Base-by-base conservation (phyloP, 257 asterid genomes). In the Solanum clarkiae region DNA sequence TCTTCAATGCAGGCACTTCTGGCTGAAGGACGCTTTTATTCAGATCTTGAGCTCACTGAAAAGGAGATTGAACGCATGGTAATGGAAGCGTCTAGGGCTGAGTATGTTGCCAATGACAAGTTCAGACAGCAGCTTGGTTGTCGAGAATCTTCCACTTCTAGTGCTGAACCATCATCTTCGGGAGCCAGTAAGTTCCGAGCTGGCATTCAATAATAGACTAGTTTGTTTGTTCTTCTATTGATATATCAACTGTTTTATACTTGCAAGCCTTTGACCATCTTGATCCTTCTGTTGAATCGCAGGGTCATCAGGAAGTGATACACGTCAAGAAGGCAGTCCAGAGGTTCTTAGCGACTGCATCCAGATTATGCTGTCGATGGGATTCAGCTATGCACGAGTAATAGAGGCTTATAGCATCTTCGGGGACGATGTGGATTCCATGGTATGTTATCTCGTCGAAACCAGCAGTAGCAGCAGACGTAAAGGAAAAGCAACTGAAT, bases 101-200 rank as follows among this genome's bases (percentile, higher is more conserved):
- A 97, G 86, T 97, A 97, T 89, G 88, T 94, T 84, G 87, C 97
- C 16, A 92, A 89, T 29, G 92, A 92, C 88, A 90, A 89, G 87
- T 92, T 91, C 87, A 93, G 91, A 89, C 96, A 90, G 42, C 97
- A 91, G 87, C 84, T 90, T 16, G 90, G 93, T 57, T 91, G 82
- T 54, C 87, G 92, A 89, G 98, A 95, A 82, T 93, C 99, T 1
- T 94, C 99, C 3, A 93, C 98, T 83, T 94, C 99, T 79, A 85
- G 89, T 55, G 98, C 99, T 7, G 99, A 97, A 83, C 99, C 99
- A 80, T 97, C 99, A 62, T 97, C 98, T n/a, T 97, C 99, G 59
- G 96, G 98, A 84, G 95, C 98, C 79, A 91, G 99, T 97, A 85
- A 94, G 98, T 93, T 81, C 80, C 80, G 20, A 36, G 26, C 82